Conservation (phyloP, 345 rosid species). For the Brassica incana region DNA sequence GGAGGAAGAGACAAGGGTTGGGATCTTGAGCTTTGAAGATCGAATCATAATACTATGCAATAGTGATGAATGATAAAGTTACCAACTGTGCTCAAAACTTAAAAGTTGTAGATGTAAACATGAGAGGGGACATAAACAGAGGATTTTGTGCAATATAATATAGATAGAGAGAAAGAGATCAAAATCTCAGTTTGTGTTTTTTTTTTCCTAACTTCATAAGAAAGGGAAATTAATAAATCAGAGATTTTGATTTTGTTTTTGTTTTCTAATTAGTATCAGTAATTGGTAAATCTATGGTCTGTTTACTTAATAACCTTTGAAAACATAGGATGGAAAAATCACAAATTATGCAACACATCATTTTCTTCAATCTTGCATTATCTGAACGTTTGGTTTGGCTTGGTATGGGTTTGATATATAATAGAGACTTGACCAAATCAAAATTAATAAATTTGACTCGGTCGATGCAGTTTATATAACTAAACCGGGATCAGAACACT, state of each 20-base stretch:
- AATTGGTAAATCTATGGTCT: no score
- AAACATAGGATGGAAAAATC: no score
- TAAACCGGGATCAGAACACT: background rate
- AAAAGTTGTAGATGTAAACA: slow-evolving; percentile 38
- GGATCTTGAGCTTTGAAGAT: slow-evolving; percentile 37
- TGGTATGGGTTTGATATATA: background rate
- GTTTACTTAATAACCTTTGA: no score
- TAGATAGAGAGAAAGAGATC: slow-evolving; percentile 26
- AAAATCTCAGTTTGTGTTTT: slow-evolving; percentile 30
- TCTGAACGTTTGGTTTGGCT: background rate
- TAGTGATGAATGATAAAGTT: slow-evolving; percentile 19
- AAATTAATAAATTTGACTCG: no score
- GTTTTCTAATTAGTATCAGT: background rate
- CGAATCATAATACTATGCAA: slow-evolving; percentile 2
- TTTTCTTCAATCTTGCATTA: no score
- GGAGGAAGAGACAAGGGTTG: slow-evolving; percentile 23
- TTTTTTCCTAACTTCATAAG: background rate
- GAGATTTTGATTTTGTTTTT: slow-evolving; percentile 8
- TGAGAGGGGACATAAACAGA: slow-evolving; percentile 29
- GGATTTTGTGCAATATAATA: background rate
- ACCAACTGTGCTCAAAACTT: slow-evolving; percentile 25
- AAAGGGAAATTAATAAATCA: slow-evolving; percentile 18
- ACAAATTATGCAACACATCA: no score
- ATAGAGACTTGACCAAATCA: background rate
- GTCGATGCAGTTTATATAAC: no score